Conservation (phyloP, 129 eudicot genomes). For the Sambucus nigra region DNA sequence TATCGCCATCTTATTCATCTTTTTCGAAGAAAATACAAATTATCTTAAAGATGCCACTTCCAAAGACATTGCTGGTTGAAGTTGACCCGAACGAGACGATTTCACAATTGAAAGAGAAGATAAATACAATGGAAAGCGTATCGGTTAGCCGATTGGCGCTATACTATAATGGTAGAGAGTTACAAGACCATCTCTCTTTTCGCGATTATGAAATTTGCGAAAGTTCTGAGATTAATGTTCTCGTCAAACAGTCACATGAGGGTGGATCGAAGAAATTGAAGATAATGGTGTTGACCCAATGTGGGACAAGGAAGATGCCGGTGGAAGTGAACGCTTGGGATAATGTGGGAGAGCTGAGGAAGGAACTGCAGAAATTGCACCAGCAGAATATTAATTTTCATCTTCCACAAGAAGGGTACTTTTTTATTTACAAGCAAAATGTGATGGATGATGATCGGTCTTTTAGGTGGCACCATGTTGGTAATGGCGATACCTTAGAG, state of each 20-base stretch:
- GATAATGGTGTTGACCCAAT: background rate
- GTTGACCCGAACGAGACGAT: constrained; percentile 31
- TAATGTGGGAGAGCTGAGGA: background rate
- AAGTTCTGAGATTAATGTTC: constrained; percentile 42
- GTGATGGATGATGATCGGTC: background rate
- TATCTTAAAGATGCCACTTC: constrained; percentile 18
- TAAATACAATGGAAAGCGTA: constrained; percentile 31
- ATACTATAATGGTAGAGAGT: constrained; percentile 36
- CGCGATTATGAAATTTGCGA: constrained; percentile 36
- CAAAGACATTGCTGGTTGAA: constrained; percentile 18
- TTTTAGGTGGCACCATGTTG: background rate
- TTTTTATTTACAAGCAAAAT: background rate
- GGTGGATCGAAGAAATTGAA: background rate
- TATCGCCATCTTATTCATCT: constrained; percentile 8
- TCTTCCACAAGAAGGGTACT: background rate
- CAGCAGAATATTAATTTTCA: constrained; percentile 7
- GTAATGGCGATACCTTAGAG: background rate
- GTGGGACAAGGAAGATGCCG: constrained; percentile 4
- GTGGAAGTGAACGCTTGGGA: background rate
- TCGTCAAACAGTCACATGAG: constrained; percentile 13
- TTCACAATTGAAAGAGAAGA: constrained; percentile 39
- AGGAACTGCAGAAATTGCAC: background rate
- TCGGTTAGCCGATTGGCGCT: constrained; percentile 16
- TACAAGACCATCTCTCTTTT: constrained; percentile 37
- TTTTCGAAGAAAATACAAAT: constrained; percentile 30